Percentiles rank a stretch among this genome's conserved stretches.
These are phyloP conservation scores for Gonium pectorale DNA, from an alignment of 139 green algal genomes.

Conservation along the genomic window DNA sequence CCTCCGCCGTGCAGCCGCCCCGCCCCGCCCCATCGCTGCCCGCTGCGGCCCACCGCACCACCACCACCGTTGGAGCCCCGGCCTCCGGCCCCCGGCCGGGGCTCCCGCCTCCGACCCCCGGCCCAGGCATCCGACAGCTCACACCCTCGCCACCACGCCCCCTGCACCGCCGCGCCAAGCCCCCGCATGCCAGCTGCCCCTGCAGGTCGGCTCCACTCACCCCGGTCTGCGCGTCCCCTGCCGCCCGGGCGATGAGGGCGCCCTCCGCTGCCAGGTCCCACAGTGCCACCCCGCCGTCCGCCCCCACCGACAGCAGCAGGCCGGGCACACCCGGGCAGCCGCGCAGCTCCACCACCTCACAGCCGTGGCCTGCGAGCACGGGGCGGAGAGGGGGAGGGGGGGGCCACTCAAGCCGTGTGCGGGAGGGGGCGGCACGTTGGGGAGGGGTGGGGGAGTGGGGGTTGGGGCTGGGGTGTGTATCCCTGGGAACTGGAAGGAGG, in stretches of 20 bases:
- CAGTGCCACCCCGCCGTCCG: slow-evolving; percentile 55
- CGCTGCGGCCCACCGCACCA: no score
- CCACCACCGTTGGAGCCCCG: no score
- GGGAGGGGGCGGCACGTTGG: no score
- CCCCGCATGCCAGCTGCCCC: background rate
- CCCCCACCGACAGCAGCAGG: slow-evolving; percentile 66
- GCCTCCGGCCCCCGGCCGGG: no score
- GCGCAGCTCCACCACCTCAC: slow-evolving; percentile 66
- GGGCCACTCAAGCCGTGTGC: no score
- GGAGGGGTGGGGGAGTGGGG: no score
- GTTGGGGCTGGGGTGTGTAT: no score
- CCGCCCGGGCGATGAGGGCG: background rate
- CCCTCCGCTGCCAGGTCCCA: slow-evolving; percentile 64
- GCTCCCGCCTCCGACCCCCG: no score
- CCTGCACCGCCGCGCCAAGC: no score
- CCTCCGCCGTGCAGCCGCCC: slow-evolving; percentile 6
- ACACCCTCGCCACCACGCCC: background rate
- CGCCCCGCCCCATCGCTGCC: no score
- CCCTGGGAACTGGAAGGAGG: no score
- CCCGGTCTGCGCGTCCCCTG: slow-evolving; percentile 29
- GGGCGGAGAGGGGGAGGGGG: background rate
- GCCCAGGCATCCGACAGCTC: background rate
- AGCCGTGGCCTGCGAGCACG: slow-evolving; percentile 62
- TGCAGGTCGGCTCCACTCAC: slow-evolving; percentile 17
- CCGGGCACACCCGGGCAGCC: slow-evolving; percentile 5